phyloP scores from a whole-genome alignment of 23 red algal species.

The Pyropia haitanensis region DNA sequence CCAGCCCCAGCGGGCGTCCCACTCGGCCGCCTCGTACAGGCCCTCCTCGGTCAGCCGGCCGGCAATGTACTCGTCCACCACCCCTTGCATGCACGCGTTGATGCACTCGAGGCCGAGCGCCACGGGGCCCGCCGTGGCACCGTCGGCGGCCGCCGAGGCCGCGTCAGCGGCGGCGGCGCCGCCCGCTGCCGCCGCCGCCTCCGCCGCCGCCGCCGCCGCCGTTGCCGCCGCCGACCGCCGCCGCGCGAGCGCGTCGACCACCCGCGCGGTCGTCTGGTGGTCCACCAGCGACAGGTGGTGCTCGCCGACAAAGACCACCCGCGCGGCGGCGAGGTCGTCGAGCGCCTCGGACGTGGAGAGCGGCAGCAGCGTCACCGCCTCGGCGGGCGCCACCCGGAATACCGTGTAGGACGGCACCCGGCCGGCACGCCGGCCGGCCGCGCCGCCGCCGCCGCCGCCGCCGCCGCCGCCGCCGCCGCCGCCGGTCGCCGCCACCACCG shows the following conservation, averaged over 20 bases:
- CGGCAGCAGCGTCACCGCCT: constrained; percentile 27
- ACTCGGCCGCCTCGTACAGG: constrained; percentile 49
- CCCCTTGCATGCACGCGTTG: constrained; percentile 25
- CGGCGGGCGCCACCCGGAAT: too few species aligned
- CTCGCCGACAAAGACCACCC: constrained; percentile 47
- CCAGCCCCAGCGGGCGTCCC: constrained; percentile 66
- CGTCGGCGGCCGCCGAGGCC: too few species aligned
- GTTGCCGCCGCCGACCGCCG: background rate
- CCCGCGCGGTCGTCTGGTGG: constrained; percentile 22
- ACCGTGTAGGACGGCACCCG: too few species aligned
- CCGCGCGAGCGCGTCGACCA: constrained; percentile 22
- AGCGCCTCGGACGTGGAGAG: constrained; percentile 14
- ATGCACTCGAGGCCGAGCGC: constrained; percentile 55
- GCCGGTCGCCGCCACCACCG: too few species aligned
- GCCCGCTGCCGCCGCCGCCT: too few species aligned
- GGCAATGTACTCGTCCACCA: constrained; percentile 38
- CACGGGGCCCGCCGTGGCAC: background rate
- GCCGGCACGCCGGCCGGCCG: too few species aligned
- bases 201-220: too few species aligned
- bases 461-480: too few species aligned
- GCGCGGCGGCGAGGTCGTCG: constrained; percentile 4
- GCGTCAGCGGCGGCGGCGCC: too few species aligned
- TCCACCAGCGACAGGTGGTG: constrained; percentile 45
- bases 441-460: too few species aligned
- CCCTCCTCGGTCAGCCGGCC: constrained; percentile 43